These are phyloP conservation scores for Blastosporella zonata DNA, from an alignment of 1,284 basidiomycete genomes.

Conservation along the genomic window DNA sequence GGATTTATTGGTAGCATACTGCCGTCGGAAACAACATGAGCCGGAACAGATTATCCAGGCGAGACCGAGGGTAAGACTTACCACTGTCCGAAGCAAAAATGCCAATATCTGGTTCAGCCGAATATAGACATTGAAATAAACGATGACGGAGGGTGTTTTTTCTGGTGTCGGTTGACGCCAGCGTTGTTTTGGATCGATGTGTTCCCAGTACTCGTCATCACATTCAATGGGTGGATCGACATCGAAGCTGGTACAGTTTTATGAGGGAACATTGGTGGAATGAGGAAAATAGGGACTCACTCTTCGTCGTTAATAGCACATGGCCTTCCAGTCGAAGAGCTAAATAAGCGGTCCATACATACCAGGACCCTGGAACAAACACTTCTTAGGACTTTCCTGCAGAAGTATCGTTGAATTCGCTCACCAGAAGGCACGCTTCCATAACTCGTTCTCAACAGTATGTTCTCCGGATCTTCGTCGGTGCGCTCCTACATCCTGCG, in stretches of 20 bases:
- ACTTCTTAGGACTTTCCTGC: not conserved
- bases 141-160: slow-evolving; percentile 42
- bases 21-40: not conserved
- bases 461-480: slow-evolving; percentile 36
- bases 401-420: not conserved
- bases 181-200: slow-evolving; percentile 36
- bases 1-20: slow-evolving; percentile 49
- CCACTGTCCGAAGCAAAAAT: slow-evolving; percentile 49
- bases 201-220: slow-evolving; percentile 68
- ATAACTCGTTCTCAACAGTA: slow-evolving; percentile 53
- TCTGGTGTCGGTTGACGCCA: slow-evolving; percentile 44
- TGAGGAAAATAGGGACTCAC: slow-evolving; percentile 35
- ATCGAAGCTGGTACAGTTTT: slow-evolving; percentile 47
- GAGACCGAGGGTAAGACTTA: slow-evolving; percentile 8
- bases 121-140: slow-evolving; percentile 50
- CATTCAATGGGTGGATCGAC: slow-evolving; percentile 63
- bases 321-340: slow-evolving; percentile 70
- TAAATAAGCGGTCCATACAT: slow-evolving; percentile 56
- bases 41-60: not conserved
- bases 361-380: slow-evolving; percentile 47
- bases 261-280: not conserved
- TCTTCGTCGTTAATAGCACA: slow-evolving; percentile 78
- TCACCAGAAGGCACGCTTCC: slow-evolving; percentile 73
- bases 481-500: slow-evolving; percentile 46
- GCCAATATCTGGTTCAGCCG: slow-evolving; percentile 59